Conservation (phyloP, 768 basidiomycete genomes). For the Hygrophorus pudorinus region DNA sequence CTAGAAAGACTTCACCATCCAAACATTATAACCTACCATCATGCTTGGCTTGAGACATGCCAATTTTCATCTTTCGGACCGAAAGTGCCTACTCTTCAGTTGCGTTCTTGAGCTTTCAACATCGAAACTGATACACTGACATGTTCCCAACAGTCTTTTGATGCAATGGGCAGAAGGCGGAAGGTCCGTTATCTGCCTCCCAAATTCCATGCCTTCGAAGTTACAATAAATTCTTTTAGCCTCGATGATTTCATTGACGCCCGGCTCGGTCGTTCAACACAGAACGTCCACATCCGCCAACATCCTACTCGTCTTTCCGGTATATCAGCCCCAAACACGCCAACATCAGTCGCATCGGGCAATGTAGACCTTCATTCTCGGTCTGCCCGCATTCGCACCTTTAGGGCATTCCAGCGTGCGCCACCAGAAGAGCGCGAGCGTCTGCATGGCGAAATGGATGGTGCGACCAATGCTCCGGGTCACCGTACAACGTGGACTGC, state of each 20-base stretch:
- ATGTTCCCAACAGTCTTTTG: constrained; percentile 45
- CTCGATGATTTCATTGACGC: constrained; percentile 81
- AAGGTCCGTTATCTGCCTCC: constrained; percentile 26
- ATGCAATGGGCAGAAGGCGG: constrained; percentile 96
- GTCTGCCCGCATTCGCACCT: constrained; percentile 66
- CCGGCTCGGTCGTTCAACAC: constrained; percentile 55
- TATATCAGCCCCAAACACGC: neutral
- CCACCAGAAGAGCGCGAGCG: constrained; percentile 54
- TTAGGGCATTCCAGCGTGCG: constrained; percentile 59
- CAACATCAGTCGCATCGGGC: constrained; percentile 4
- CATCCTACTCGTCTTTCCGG: neutral
- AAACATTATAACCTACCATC: constrained; percentile 93
- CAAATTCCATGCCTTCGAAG: neutral
- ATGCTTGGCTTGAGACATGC: constrained; percentile 83
- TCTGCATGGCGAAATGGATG: constrained; percentile 42
- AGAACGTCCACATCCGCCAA: constrained; percentile 37
- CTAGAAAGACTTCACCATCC: constrained; percentile 82
- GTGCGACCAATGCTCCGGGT: constrained; percentile 13
- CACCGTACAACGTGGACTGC: constrained; percentile 46
- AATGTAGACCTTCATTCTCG: constrained; percentile 37
- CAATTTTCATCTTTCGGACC: constrained; percentile 88
- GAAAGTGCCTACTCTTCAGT: constrained; percentile 54
- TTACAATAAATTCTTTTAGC: constrained; percentile 22
- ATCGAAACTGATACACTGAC: neutral
- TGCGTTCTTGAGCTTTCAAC: neutral